Base-by-base conservation (phyloP, 495 filamentous ascomycete genomes). In the Podospora pseudoanserina region DNA sequence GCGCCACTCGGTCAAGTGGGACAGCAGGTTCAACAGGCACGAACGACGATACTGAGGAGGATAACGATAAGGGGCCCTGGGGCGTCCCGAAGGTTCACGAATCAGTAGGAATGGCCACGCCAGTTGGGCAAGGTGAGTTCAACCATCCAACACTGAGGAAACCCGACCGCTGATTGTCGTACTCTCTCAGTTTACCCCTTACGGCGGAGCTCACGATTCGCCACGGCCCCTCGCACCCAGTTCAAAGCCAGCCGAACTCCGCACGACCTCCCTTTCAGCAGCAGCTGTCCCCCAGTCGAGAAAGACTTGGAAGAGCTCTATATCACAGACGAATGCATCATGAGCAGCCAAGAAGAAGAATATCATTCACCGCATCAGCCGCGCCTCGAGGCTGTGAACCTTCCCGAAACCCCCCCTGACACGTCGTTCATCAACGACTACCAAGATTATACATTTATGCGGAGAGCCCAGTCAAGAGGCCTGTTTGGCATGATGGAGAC, bases 401-500 rank as follows among this genome's bases (percentile, higher is more conserved):
- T 59, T 15, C 56, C 19, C 19, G 13, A 27, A 20, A 26, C 19
- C 2, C 56, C 59, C 3, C 59, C 59, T 2, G 59, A 61, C 16
- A 34, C 59, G 13, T 26, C 59, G 32, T 23, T 23, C 23, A 30
- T 1, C 26, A 30, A 34, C 4, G 59, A 28, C 16, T 26, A 61
- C 59, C 30, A 61, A 6, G 59, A 61, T n/a, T 63, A 39, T 19
- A 19, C 18, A 0, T 49, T 44, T 49, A 32, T 49, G 18, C 4
- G 30, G 19, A n/a, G 20, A 63, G 18, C 61, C 13, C 20, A 30
- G 5, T n/a, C 61, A 19, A 63, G 61, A 5, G 19, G 26, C 23
- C 1, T 61, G 59, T 18, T 15, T 18, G 5, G 16, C 3, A 32
- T 61, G 26, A 70, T 70, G 68, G 68, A 70, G 26, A 70, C 68